Percentiles rank a stretch among this genome's conserved stretches.
These are phyloP conservation scores for Daphne laureola DNA, from an alignment of 441 rosid genomes.

Conservation along the genomic window DNA sequence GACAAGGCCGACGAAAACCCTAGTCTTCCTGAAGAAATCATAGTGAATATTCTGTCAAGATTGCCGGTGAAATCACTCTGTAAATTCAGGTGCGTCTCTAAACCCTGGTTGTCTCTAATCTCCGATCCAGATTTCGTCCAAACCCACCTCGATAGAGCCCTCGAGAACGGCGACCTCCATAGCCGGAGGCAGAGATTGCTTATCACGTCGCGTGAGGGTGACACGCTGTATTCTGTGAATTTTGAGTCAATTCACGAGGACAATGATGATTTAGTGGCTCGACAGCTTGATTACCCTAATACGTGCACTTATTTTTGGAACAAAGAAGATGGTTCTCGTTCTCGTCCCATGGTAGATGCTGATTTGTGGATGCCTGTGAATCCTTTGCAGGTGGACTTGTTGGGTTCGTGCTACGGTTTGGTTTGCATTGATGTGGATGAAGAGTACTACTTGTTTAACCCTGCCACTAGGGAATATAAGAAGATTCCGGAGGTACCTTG, in stretches of 20 bases:
- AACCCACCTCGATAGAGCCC: constrained; percentile 19
- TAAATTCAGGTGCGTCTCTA: constrained; percentile 38
- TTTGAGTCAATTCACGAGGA: constrained; percentile 20
- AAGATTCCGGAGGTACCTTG: constrained; percentile 17
- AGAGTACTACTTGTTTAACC: constrained; percentile 37
- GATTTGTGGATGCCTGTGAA: constrained; percentile 13
- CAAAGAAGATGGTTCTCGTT: constrained; percentile 14
- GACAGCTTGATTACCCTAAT: constrained; percentile 33
- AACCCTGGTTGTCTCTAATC: constrained; percentile 23
- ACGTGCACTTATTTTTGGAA: too few relatives aligned
- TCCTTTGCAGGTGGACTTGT: constrained; percentile 33
- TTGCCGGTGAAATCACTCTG: constrained; percentile 30
- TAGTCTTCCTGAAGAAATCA: constrained; percentile 32
- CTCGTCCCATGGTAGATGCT: constrained; percentile 20
- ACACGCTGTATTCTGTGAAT: constrained; percentile 22
- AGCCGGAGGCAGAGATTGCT: constrained; percentile 24
- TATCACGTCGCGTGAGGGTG: constrained; percentile 24
- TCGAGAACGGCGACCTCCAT: constrained; percentile 11
- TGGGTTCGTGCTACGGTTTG: constrained; percentile 48
- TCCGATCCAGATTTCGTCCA: constrained; percentile 27
- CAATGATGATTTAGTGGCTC: constrained; percentile 19
- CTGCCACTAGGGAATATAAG: constrained; percentile 35
- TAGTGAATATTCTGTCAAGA: constrained; percentile 30
- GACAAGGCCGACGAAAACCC: constrained; percentile 8
- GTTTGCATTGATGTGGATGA: constrained; percentile 34